Base-by-base conservation (phyloP, 2,329 filamentous ascomycete species). In the Teratosphaeria gauchensis region DNA sequence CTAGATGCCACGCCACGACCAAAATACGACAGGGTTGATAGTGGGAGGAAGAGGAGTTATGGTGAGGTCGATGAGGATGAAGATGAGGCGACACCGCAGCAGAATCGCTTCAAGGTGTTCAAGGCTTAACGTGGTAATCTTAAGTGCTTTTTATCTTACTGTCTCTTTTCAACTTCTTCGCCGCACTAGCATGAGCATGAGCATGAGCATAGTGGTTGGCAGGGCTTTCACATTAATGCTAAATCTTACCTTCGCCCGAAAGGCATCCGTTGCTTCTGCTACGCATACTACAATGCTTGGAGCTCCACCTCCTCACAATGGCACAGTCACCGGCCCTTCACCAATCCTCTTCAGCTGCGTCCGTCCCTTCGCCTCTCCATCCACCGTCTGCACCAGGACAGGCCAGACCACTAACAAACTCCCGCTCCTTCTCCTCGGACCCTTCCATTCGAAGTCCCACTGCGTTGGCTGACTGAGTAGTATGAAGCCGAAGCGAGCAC, bases 391-490 rank as follows among this genome's bases (percentile, higher is more conserved):
- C n/a, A 65, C 56, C 9, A 64, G 46, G 3, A 55, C 59, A 4
- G 63, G 63, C 48, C 56, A 65, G 11, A 64, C 62, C 5, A 62
- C 59, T 30, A 64, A 30, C 48, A 21, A 11, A 9, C 19, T 38
- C 21, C 51, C 56, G 56, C 38, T 61, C 35, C 51, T 51, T 60
- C 35, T 53, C 42, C 42, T 48, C n/a, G 46, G 21, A 16, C n/a
- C 33, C 11, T 33, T n/a, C 63, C 63, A 65, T n/a, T 58, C 63
- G 33, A 65, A 64, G 8, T 58, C 58, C 63, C 63, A 65, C 42
- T 60, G 56, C 24, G 59, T 60, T 14, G 56, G 56, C 54, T 64
- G 61, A 31, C 57, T 57, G 30, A 65, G 64, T 38, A 65, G 48
- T 57, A 58, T 61, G 19, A 56, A 64, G 14, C 60, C 62, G 31